Evolutionary conservation across 176 grass and related monocot species (phyloP), one percentile per base, ranked within the genome.

Genomic region (Phyllostachys edulis): DNA sequence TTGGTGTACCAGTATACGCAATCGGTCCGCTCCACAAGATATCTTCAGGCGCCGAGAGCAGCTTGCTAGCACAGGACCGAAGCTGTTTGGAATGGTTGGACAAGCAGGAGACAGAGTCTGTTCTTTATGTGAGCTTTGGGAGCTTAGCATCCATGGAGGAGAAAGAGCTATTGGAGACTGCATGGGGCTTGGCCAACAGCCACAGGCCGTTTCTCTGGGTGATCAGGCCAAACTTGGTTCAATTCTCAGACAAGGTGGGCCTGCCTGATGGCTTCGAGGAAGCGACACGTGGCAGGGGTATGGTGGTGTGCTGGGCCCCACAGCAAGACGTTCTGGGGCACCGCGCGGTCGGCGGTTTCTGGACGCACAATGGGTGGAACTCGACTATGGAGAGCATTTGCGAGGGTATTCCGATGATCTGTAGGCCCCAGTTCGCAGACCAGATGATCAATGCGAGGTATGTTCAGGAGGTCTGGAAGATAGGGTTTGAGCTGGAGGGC

Each of bases 361-460:
- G 85, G 85, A 91, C 85, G 7, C 85, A 90, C 55, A 59, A 17
- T 3, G 85, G 89, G 5, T 90, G 89, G 89, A 87, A 84, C 77
- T 91, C 90, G 7, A 85, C 75, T 2, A 5, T 91, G 9, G 85
- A 91, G 47, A 88, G 85, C 27, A 49, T 91, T 9, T 79, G 59
- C 1, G 89, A 79, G 26, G 89, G 89, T 41, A 80, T 87, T 0
- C 85, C 89, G 0, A 90, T 90, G 89, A 86, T 87, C 0, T 84
- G 89, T 6, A 42, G 72, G 69, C 85, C 89, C 0, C 74, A 68
- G 0, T 87, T 87, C n/a, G 80, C 79, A 0, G 89, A 90, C 1
- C 89, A 90, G 34, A 87, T 90, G 89, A 77, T 86, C 32, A 90
- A 90, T 16, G 55, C 45, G 1, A 86, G 85, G 34, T 87, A 90